phyloP scores from a whole-genome alignment of 495 filamentous ascomycete genomes.

The Lepraria neglecta region DNA sequence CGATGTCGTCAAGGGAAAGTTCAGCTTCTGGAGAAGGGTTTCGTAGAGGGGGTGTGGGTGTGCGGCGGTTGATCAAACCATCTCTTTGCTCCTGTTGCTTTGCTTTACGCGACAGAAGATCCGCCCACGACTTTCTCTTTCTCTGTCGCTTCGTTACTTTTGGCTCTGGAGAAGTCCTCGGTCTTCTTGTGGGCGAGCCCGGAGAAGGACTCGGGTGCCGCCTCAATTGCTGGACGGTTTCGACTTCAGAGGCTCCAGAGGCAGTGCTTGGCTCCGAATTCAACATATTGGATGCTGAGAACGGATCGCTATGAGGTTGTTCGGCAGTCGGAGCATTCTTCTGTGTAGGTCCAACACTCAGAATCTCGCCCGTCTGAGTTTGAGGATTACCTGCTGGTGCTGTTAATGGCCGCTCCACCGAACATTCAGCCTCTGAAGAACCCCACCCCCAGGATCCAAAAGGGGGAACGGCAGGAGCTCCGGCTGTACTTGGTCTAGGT shows the following conservation, averaged over 20 bases:
- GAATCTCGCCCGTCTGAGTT: not conserved
- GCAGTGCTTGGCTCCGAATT: not conserved
- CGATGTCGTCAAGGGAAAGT: constrained; percentile 41
- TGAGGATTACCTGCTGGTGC: constrained; percentile 10
- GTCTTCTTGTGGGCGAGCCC: constrained; percentile 11
- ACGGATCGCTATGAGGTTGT: not conserved
- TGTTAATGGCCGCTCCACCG: constrained; percentile 12
- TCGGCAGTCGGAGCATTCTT: not conserved
- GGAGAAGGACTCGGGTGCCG: not conserved
- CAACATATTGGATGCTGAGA: not conserved
- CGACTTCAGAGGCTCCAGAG: not conserved
- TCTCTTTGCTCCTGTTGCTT: constrained; percentile 41
- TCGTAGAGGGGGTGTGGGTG: constrained; percentile 37
- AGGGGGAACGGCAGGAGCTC: not conserved
- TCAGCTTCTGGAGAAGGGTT: constrained; percentile 15
- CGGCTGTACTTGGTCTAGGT: constrained; percentile 12
- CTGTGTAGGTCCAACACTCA: not conserved
- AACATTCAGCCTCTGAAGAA: not conserved
- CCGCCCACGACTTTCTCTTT: constrained; percentile 76
- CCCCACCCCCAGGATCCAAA: constrained; percentile 9
- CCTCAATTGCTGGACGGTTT: constrained; percentile 9
- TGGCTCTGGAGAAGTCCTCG: constrained; percentile 34
- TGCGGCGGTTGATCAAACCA: constrained; percentile 29
- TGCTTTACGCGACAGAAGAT: constrained; percentile 53
- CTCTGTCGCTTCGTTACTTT: constrained; percentile 66